These are phyloP conservation scores for Erythrophleum fordii DNA, from an alignment of 306 rosid species.

Conservation along the genomic window DNA sequence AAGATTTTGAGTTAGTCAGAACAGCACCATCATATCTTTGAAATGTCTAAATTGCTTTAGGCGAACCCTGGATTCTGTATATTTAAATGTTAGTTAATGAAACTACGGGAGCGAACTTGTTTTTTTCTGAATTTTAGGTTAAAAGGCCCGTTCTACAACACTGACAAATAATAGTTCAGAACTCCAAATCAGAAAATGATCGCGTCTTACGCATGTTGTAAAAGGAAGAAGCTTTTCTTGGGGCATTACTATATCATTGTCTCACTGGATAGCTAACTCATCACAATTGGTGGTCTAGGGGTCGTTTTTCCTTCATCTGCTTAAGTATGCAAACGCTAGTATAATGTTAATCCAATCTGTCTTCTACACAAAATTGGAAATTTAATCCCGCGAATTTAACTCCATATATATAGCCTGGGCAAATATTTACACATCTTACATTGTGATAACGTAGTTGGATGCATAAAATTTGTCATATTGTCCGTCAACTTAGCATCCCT, in stretches of 20 bases:
- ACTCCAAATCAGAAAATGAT: neutral
- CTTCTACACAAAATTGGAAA: constrained; percentile 11
- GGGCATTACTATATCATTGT: neutral
- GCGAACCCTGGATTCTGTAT: neutral
- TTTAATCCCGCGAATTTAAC: neutral
- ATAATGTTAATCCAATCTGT: neutral
- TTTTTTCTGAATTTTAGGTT: constrained; percentile 12
- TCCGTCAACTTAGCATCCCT: constrained; percentile 25
- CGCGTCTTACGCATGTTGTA: no score
- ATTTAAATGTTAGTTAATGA: constrained; percentile 6
- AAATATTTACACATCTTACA: constrained; percentile 42
- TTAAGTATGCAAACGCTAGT: neutral
- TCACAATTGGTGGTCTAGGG: neutral
- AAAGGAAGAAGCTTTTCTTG: no score
- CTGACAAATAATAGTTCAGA: neutral
- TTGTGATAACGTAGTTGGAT: neutral
- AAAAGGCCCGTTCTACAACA: neutral
- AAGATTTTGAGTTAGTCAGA: neutral
- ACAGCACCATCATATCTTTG: neutral
- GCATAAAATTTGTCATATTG: constrained; percentile 9
- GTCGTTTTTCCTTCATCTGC: neutral
- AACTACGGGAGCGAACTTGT: constrained; percentile 5
- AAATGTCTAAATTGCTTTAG: neutral
- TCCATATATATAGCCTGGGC: constrained; percentile 29
- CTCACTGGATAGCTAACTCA: neutral